These are phyloP conservation scores for Globisporangium spinosum DNA, from an alignment of 352 stramenopile species.

Conservation along the genomic window DNA sequence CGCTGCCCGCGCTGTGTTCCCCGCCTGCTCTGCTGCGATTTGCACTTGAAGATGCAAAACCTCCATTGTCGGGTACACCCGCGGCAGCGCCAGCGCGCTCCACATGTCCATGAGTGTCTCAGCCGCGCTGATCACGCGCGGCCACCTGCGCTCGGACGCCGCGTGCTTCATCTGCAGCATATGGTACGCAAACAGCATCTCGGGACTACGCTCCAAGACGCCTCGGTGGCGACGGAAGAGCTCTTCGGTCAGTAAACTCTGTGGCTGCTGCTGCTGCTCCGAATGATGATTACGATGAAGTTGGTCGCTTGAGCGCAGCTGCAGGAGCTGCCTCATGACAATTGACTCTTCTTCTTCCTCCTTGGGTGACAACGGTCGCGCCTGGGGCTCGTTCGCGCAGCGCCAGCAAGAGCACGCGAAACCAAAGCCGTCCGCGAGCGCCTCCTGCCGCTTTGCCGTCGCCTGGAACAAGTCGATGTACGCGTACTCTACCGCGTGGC, in stretches of 20 bases:
- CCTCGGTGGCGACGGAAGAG: constrained; percentile 1
- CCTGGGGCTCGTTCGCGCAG: constrained; percentile 26
- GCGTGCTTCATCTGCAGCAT: constrained; percentile 43
- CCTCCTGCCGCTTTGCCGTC: constrained; percentile 27
- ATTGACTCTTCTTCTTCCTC: constrained; percentile 7
- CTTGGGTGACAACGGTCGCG: neutral
- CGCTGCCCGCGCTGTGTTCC: constrained; percentile 17
- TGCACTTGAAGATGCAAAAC: constrained; percentile 50
- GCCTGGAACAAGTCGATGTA: constrained; percentile 57
- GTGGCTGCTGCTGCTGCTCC: constrained; percentile 19
- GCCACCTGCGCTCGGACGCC: constrained; percentile 22
- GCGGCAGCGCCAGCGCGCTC: constrained; percentile 25
- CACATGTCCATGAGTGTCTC: constrained; percentile 37
- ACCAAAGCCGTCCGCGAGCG: constrained; percentile 41
- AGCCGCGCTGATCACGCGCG: constrained; percentile 25
- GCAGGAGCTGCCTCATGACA: constrained; percentile 32
- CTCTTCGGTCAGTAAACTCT: constrained; percentile 18
- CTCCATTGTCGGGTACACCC: constrained; percentile 39
- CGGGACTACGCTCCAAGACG: constrained; percentile 24
- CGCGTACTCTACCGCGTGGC: constrained; percentile 42
- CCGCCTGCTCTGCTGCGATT: constrained; percentile 31
- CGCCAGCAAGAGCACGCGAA: constrained; percentile 48
- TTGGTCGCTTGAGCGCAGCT: constrained; percentile 10
- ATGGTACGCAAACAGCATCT: constrained; percentile 38
- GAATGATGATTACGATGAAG: neutral